Percentiles rank a stretch among this genome's conserved stretches.
phyloP scores from a whole-genome alignment of 1,139 yeast genomes.

The Kurtzmaniella quercitrusa region DNA sequence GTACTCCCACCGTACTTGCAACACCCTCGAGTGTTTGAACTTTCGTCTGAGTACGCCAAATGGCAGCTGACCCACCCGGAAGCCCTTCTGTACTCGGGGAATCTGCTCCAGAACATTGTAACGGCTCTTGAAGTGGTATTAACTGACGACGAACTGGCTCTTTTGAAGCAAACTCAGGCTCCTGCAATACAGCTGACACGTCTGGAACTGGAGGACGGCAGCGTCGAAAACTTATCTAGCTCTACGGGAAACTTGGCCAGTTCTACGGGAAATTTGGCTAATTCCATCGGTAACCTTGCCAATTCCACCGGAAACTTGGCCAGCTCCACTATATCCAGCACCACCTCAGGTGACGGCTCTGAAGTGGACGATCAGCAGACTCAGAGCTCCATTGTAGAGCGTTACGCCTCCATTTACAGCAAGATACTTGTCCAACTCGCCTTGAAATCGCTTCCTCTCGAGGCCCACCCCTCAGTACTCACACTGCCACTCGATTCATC shows the following conservation, averaged over 20 bases:
- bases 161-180: conserved; percentile 1
- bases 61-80: conserved; percentile 69
- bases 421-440: conserved; percentile 49
- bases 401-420: conserved; percentile 29
- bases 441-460: conserved; percentile 50
- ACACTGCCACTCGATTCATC: conserved; percentile 72
- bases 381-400: conserved; percentile 16
- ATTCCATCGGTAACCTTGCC: neutral
- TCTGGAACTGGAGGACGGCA: neutral
- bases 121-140: conserved; percentile 56
- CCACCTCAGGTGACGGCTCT: neutral
- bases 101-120: conserved; percentile 49
- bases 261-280: too few relatives aligned
- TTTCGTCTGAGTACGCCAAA: conserved; percentile 65
- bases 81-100: conserved; percentile 46
- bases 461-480: conserved; percentile 52
- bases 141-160: conserved; percentile 2
- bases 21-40: conserved; percentile 73
- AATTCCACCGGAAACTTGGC: neutral
- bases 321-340: conserved; percentile 4
- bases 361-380: conserved; percentile 7
- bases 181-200: neutral
- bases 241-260: conserved; percentile 3
- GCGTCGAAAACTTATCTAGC: neutral
- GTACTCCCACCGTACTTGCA: conserved; percentile 71